A percentile compares a stretch with the other conserved stretches of the same genome.
phyloP scores from a whole-genome alignment of 768 basidiomycete genomes.

The Macrolepiota dolichaula region DNA sequence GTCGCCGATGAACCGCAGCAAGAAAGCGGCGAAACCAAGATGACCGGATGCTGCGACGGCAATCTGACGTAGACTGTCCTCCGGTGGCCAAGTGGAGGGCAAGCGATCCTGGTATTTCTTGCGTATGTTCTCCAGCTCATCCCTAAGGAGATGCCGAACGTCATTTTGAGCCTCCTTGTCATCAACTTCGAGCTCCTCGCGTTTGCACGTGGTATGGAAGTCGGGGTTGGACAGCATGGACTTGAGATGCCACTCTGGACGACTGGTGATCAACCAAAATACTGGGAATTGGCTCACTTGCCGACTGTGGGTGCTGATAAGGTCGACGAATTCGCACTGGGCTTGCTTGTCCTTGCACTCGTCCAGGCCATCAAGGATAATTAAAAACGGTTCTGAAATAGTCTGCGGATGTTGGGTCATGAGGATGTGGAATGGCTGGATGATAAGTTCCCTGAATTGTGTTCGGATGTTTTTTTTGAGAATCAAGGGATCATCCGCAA shows the following conservation, averaged over 20 bases:
- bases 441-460: not conserved
- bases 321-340: not conserved
- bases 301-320: not conserved
- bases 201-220: not conserved
- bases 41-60: not conserved
- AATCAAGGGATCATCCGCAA: not conserved
- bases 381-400: not conserved
- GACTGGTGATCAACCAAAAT: not conserved
- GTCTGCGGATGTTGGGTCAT: not conserved
- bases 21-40: not conserved
- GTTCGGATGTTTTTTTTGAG: not conserved
- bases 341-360: not conserved
- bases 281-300: not conserved
- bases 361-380: constrained; percentile 4
- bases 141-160: not conserved
- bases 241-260: not conserved
- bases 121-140: not conserved
- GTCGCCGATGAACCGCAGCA: not conserved
- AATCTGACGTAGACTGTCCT: not conserved
- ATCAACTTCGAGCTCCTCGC: not conserved
- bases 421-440: not conserved
- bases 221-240: not conserved
- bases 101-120: not conserved
- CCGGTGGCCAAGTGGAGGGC: not conserved
- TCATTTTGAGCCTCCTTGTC: not conserved